A percentile compares a stretch with the other conserved stretches of the same genome.
These are phyloP conservation scores for Niveomyces coronatus DNA, from an alignment of 2,329 filamentous ascomycete species.

Conservation along the genomic window DNA sequence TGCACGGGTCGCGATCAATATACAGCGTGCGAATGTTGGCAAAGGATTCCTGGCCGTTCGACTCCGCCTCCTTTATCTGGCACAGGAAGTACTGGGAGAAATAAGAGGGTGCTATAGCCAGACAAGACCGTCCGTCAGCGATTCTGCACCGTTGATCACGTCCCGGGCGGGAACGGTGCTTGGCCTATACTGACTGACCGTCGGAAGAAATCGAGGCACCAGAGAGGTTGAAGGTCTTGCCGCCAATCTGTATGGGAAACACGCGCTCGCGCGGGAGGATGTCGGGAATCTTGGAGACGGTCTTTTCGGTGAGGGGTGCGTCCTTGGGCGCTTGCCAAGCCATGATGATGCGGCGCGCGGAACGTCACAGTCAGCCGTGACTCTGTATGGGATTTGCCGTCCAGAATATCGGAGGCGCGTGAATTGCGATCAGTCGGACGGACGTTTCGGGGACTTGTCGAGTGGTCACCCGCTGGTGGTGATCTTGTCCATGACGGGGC, in stretches of 20 bases:
- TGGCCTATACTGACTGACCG: conserved; percentile 35
- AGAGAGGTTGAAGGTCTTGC: conserved; percentile 61
- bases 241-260: conserved; percentile 65
- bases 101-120: conserved; percentile 72
- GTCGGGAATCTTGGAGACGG: conserved; percentile 38
- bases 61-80: conserved; percentile 58
- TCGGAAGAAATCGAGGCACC: conserved; percentile 65
- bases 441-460: too few species aligned
- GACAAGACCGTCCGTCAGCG: neutral
- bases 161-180: neutral
- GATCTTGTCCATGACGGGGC: too few species aligned
- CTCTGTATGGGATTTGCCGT: too few species aligned
- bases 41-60: conserved; percentile 42
- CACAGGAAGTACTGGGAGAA: conserved; percentile 90
- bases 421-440: too few species aligned
- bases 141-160: neutral
- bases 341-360: neutral
- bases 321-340: conserved; percentile 1
- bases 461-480: too few species aligned
- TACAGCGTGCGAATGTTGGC: conserved; percentile 66
- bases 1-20: conserved; percentile 85
- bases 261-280: conserved; percentile 61
- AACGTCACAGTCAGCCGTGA: too few species aligned
- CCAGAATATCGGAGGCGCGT: too few species aligned
- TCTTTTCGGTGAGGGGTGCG: conserved; percentile 15